phyloP scores from a whole-genome alignment of 139 green algal genomes.

The Closterium sp. region DNA sequence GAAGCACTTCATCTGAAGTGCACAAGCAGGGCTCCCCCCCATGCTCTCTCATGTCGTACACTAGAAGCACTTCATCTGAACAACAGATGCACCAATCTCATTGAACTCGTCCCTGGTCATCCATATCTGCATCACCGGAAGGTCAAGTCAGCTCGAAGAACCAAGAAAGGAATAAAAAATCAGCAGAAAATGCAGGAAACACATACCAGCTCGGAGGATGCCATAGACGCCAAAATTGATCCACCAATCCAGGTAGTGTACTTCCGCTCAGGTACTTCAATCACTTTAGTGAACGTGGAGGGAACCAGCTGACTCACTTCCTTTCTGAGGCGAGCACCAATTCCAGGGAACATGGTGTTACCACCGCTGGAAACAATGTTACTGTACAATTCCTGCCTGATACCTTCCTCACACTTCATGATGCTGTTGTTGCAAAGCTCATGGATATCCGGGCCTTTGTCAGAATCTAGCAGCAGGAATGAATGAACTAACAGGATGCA shows the following conservation, averaged over 20 bases:
- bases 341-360: background rate
- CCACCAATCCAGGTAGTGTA: background rate
- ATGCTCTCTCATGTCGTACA: background rate
- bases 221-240: too few species aligned
- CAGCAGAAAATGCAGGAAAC: background rate
- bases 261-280: too few species aligned
- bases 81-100: conserved; percentile 89
- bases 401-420: background rate
- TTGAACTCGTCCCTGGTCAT: conserved; percentile 94
- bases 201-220: too few species aligned
- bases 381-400: background rate
- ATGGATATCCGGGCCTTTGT: conserved; percentile 32
- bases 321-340: too few species aligned
- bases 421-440: background rate
- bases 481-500: too few species aligned
- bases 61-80: conserved; percentile 97
- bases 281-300: conserved; percentile 33
- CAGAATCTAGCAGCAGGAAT: too few species aligned
- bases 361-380: background rate
- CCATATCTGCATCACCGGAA: conserved; percentile 72
- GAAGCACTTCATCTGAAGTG: too few species aligned
- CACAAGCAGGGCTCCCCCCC: background rate
- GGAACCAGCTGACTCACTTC: too few species aligned
- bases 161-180: background rate
- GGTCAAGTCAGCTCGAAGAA: background rate